Evolutionary conservation across 768 basidiomycete genomes (phyloP).

Genomic region (Basidioascus undulatus): DNA sequence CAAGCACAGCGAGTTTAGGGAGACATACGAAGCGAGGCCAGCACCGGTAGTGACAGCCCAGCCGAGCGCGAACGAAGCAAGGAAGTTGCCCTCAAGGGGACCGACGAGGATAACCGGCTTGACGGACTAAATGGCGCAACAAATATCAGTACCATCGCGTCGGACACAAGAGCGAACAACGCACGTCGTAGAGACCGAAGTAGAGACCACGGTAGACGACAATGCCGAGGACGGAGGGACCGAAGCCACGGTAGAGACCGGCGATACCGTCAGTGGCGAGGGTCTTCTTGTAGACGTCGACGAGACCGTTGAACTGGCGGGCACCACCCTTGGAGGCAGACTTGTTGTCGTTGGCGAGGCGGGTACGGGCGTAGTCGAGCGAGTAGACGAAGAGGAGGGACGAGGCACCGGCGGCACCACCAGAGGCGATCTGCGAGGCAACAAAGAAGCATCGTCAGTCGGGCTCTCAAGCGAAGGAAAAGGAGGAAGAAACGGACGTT

Average conservation of each 20-base stretch:
- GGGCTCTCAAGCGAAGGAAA: too few relatives aligned
- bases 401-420: conserved; percentile 97
- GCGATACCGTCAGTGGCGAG: conserved; percentile 91
- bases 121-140: conserved; percentile 13
- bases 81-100: conserved; percentile 65
- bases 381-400: conserved; percentile 99
- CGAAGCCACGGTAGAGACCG: conserved; percentile 98
- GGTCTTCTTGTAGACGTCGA: conserved; percentile 64
- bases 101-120: conserved; percentile 93
- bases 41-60: conserved; percentile 89
- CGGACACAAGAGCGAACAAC: conserved; percentile 32
- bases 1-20: conserved; percentile 54
- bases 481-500: conserved; percentile 62
- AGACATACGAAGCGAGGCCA: conserved; percentile 93
- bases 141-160: too few relatives aligned
- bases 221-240: conserved; percentile 97
- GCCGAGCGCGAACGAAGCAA: conserved; percentile 53
- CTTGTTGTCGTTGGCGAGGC: conserved; percentile 94
- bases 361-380: conserved; percentile 96
- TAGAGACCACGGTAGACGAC: conserved; percentile 98
- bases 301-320: conserved; percentile 95
- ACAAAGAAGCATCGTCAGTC: conserved; percentile 2
- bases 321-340: conserved; percentile 55
- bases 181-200: conserved; percentile 89
- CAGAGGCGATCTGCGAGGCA: conserved; percentile 39